Base-by-base conservation (phyloP, 1,284 basidiomycete species). In the Naganishia liquefaciens region DNA sequence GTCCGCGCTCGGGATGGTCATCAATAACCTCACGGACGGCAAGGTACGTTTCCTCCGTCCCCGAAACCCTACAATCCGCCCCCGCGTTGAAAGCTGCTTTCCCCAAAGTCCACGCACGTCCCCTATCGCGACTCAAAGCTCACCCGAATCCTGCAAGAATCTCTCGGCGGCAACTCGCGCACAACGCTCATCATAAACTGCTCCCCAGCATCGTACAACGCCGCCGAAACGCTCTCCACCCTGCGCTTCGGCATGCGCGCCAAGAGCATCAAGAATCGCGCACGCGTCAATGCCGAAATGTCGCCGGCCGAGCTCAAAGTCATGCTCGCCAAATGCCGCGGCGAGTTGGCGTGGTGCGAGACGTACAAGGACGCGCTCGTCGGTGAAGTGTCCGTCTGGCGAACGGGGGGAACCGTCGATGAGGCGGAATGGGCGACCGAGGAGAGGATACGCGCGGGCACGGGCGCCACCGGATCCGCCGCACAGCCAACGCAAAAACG, bases 141-240 rank as follows among this genome's bases (percentile, higher is more conserved):
- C 70, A 99, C 96, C 30, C 91, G 96, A 77, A 99, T 99, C 74
- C 83, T 99, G 68, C 96, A 99, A 93, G 97, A 99, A 81, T 99
- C 96, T 33, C 85, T 99, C 6, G 96, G 96, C 75, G 96, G 96
- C 76, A 99, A 99, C 80, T 98, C 95, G 39, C 87, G 96, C 47
- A 99, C 96, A 23, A 99, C 96, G 0, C 85, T 99, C 43, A 97
- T 99, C 75, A 97, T 99, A 82, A 99, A 99, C 77, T 98, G 94
- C 76, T 99, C 96, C 27, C 96, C 96, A 15, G 93, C 92, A 1
- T 88, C 90, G 1, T 99, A 93, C 82, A 99, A 99, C 74, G 93
- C 96, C 75, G 83, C 91, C 2, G 96, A 99, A 80, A 99, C 96
- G 1, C 83, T 99, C n/a, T 91, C 89, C 0, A 99, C 96, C 1